Evolutionary conservation across 2,329 filamentous ascomycete genomes (phyloP), one percentile per base, ranked within the genome.

Genomic region (Albifimbria verrucaria): DNA sequence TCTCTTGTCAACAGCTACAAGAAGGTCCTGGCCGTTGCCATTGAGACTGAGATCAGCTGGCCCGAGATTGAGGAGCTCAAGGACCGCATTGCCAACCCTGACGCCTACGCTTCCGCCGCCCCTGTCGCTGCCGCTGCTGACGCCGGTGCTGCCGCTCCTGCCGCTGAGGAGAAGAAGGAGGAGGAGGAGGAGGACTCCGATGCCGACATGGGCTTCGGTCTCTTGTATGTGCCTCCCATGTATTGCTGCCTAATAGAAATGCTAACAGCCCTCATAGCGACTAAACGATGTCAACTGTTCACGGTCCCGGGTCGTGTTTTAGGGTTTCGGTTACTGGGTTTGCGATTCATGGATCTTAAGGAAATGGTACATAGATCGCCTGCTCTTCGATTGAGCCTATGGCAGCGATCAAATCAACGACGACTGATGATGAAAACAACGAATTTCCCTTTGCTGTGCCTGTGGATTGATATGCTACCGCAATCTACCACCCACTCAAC

Each of bases 51-150:
- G 64, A 88, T 88, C 83, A 88, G 86, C 78, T 99, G 94, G 93
- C 87, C 92, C 68, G 91, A 90, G 77, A 96, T 99, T 70, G 87
- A 95, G 70, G 84, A 96, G 79, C 89, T 99, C 81, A 99, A 99
- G 89, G 94, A 99, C 81, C 92, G 94, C 75, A 97, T 99, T 70
- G 91, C 91, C 79, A 97, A 99, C 86, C 95, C 95, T 65, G 94
- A 99, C 52, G 91, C 91, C 52, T 99, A 97, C 76, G 94, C 93
- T 61, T 74, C 90, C 48, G 81, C 92, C 62, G 91, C 88, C 62
- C 91, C 93, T 54, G 84, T 73, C 60, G 88, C 86, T 53, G 80
- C 79, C 55, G 78, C 83, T 52, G 76, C 77, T 50, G 71, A 76
- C 47, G 73, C 75, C 56, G 77, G 75, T 58, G 75, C 73, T 52